These are phyloP conservation scores for Candida sp. DNA, from an alignment of 1,139 yeast genomes.

Conservation along the genomic window DNA sequence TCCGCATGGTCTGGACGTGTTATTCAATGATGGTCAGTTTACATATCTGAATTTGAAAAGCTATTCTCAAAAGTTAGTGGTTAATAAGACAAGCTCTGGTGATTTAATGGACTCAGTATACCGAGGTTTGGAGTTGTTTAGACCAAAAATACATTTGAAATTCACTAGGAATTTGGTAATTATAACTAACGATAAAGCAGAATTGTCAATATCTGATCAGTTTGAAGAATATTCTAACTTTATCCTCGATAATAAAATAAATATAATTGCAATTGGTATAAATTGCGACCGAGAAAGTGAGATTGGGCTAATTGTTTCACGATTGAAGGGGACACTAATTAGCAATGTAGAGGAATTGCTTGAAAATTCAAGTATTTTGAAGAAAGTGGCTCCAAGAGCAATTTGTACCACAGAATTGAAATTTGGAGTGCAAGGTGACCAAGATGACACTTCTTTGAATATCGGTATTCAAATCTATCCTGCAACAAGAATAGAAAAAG, in stretches of 20 bases:
- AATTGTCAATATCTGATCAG: background rate
- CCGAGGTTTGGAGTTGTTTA: constrained; percentile 28
- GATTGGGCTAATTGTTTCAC: constrained; percentile 10
- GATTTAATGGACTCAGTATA: constrained; percentile 25
- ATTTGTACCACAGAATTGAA: constrained; percentile 35
- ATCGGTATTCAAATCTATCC: constrained; percentile 66
- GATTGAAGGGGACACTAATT: constrained; percentile 10
- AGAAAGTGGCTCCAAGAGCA: constrained; percentile 34
- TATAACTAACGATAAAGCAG: constrained; percentile 35
- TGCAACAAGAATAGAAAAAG: constrained; percentile 48
- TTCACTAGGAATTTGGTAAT: constrained; percentile 41
- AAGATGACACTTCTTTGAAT: constrained; percentile 8
- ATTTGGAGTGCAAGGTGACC: constrained; percentile 28
- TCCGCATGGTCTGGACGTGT: constrained; percentile 18
- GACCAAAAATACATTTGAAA: constrained; percentile 15
- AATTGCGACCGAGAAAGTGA: constrained; percentile 13
- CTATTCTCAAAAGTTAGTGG: constrained; percentile 8
- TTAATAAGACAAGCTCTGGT: constrained; percentile 5
- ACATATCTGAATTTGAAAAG: constrained; percentile 17
- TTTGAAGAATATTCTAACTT: constrained; percentile 1
- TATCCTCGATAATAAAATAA: constrained; percentile 2
- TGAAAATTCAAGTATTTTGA: constrained; percentile 21
- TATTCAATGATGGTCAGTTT: constrained; percentile 20
- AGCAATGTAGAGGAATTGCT: constrained; percentile 13
- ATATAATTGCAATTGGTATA: constrained; percentile 11